Percentiles rank a stretch among this genome's conserved stretches.
phyloP scores from a whole-genome alignment of 176 grass and related monocot species.

The Triticum urartu region DNA sequence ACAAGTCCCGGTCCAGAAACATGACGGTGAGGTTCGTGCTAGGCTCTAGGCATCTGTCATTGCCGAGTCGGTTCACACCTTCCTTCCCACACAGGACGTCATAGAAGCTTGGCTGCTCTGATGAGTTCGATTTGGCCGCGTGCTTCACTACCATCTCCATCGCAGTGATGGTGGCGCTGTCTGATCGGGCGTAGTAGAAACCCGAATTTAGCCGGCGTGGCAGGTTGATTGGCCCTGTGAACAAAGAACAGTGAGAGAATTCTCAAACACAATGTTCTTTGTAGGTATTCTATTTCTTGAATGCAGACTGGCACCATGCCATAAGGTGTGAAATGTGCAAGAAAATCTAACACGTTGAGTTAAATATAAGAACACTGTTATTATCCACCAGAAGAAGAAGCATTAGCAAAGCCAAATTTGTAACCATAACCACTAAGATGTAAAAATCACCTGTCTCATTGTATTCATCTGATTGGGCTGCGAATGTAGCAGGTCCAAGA shows the following conservation, averaged over 20 bases:
- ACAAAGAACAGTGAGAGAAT: neutral
- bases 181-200: conserved; percentile 78
- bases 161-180: conserved; percentile 45
- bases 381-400: neutral
- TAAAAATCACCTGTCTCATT: conserved; percentile 59
- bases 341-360: neutral
- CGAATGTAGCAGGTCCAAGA: conserved; percentile 58
- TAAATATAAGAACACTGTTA: neutral
- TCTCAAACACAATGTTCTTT: neutral
- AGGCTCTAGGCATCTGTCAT: conserved; percentile 58
- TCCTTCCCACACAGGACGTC: conserved; percentile 75
- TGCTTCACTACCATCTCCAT: conserved; percentile 81
- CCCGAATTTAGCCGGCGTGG: conserved; percentile 84
- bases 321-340: neutral
- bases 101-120: conserved; percentile 94
- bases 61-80: conserved; percentile 47
- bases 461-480: conserved; percentile 88
- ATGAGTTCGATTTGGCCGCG: conserved; percentile 51
- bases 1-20: conserved; percentile 59
- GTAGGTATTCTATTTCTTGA: neutral
- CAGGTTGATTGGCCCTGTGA: conserved; percentile 78
- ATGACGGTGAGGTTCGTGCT: conserved; percentile 55
- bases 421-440: neutral
- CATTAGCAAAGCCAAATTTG: neutral
- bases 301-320: neutral